Evolutionary conservation across 2,329 filamentous ascomycete species (phyloP).

Genomic region (Fusarium anguioides): DNA sequence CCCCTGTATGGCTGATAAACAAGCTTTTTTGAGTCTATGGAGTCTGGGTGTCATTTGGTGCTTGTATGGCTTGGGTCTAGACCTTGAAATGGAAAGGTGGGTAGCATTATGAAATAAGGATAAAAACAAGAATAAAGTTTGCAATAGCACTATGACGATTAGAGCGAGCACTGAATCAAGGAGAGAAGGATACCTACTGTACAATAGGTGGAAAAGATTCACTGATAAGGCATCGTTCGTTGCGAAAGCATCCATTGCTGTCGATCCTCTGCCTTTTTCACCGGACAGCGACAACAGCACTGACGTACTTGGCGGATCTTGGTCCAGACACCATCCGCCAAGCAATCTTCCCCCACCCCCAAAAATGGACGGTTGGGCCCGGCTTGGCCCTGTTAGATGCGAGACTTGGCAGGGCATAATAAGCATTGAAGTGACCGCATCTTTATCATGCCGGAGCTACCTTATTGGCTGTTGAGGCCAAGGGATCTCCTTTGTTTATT

Average conservation of each 20-base stretch:
- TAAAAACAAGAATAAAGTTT: slow-evolving; percentile 9
- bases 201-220: neutral
- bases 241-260: neutral
- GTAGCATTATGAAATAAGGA: neutral
- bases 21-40: slow-evolving; percentile 19
- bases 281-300: slow-evolving; percentile 10
- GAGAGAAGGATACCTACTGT: too few relatives aligned
- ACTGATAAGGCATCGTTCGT: neutral
- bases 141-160: neutral
- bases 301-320: slow-evolving; percentile 27
- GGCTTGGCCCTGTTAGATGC: slow-evolving; percentile 24
- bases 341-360: slow-evolving; percentile 25
- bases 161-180: neutral
- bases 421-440: slow-evolving; percentile 16
- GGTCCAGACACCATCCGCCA: slow-evolving; percentile 31
- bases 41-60: slow-evolving; percentile 5
- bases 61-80: slow-evolving; percentile 10
- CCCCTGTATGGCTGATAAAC: slow-evolving; percentile 32
- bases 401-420: slow-evolving; percentile 30
- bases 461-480: slow-evolving; percentile 13
- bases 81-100: slow-evolving; percentile 5
- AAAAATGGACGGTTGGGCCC: slow-evolving; percentile 34
- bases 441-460: slow-evolving; percentile 11
- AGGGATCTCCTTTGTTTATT: slow-evolving; percentile 6
- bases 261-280: neutral